Evolutionary conservation across 768 basidiomycete species (phyloP).

Genomic region (Neoboletus magnificus): DNA sequence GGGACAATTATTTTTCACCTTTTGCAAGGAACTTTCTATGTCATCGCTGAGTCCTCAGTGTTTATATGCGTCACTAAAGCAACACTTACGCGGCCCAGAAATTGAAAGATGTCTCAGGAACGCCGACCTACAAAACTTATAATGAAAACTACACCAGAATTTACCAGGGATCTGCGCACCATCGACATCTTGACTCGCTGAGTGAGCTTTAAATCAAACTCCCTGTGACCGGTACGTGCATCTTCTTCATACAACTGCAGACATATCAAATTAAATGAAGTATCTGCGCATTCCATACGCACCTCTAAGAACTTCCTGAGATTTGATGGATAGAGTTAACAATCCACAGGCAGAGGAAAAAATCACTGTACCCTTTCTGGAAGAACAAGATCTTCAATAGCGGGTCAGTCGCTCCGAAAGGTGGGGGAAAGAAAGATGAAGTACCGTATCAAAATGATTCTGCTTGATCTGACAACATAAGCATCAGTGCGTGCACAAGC

Average conservation of each 20-base stretch:
- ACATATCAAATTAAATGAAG: neutral
- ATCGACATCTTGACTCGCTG: conserved; percentile 98
- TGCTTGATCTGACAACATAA: conserved; percentile 81
- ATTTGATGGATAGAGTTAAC: conserved; percentile 20
- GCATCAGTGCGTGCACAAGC: conserved; percentile 2
- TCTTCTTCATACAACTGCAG: conserved; percentile 88
- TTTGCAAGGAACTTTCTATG: conserved; percentile 78
- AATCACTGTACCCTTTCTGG: conserved; percentile 78
- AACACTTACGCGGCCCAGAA: conserved; percentile 81
- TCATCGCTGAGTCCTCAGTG: conserved; percentile 1
- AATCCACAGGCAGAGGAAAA: conserved; percentile 4
- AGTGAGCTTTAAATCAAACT: conserved; percentile 92
- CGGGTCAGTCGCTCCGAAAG: conserved; percentile 15
- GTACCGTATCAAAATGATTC: conserved; percentile 91
- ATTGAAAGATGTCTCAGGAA: conserved; percentile 91
- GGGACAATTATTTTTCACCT: conserved; percentile 10
- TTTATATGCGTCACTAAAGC: neutral
- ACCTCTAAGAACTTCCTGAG: conserved; percentile 79
- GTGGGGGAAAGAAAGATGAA: conserved; percentile 4
- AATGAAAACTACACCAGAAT: neutral
- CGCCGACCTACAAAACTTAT: conserved; percentile 64
- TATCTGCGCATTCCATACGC: neutral
- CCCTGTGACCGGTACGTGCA: conserved; percentile 86
- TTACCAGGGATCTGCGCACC: conserved; percentile 45
- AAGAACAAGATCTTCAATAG: conserved; percentile 78